Base-by-base conservation (phyloP, 108 stramenopile species). In the Nitzschia putrida region DNA sequence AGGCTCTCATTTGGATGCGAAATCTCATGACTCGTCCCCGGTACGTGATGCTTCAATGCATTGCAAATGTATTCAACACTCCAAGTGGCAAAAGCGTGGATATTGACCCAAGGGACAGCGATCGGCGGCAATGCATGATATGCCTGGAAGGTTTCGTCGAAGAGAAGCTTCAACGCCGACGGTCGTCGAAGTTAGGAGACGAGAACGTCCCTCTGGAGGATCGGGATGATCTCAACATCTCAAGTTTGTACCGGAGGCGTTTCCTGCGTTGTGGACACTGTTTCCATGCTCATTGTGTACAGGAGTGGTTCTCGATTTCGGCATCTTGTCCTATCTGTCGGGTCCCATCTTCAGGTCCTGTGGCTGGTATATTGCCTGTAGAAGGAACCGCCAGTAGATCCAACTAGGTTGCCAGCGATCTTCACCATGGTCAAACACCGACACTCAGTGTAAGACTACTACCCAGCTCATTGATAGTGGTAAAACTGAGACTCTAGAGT, bases 261-360 rank as follows among this genome's bases (percentile, higher is more conserved):
- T 63, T 40, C 23, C 61, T 63, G 10, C n/a, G 16, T 4, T 63
- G 61, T 63, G 38, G 44, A 1, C 61, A 63, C 23, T 63, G 43
- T 39, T 63, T 63, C 24, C 61, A 63, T 21, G 14, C 44, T 22
- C 40, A 39, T 63, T 63, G 61, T 63, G 40, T 63, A 16, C 61
- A 24, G 22, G 44, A 63, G 44, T 63, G 61, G 61, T 22, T 63
- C 1, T 22, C 43, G 44, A 47, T 63, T 43, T 44, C 43, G 1
- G 44, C 42, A 20, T 63, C 61, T 0, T 63, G 61, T 63, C 61
- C 61, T 21, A 47, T 63, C 44, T 63, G 61, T 47, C 61, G 61
- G 16, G 44, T 63, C 29, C 58, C 58, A 59, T n/a, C 38, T 49
- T 49, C 18, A 2, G 47, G 14, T 49, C 47, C 14, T 49, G 47